These are phyloP conservation scores for Fusarium sp. DNA, from an alignment of 2,329 filamentous ascomycete species.

Conservation along the genomic window DNA sequence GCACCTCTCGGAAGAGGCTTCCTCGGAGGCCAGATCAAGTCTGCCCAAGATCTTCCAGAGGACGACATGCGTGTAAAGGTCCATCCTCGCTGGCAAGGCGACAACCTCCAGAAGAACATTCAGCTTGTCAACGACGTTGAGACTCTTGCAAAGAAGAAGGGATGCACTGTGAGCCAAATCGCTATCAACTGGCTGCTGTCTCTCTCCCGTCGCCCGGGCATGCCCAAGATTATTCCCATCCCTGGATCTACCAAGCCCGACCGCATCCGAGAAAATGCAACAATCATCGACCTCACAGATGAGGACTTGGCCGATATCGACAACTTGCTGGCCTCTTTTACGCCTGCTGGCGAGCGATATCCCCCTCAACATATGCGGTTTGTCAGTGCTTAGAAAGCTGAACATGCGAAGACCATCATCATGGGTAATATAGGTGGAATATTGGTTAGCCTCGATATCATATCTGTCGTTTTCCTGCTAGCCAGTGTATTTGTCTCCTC, in stretches of 20 bases:
- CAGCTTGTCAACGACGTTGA: constrained; percentile 68
- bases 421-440: background rate
- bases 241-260: constrained; percentile 69
- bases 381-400: constrained; percentile 21
- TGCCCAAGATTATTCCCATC: constrained; percentile 72
- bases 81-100: constrained; percentile 69
- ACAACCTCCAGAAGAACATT: constrained; percentile 72
- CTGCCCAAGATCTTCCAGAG: constrained; percentile 64
- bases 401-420: background rate
- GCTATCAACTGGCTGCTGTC: constrained; percentile 72
- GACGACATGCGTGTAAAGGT: constrained; percentile 56
- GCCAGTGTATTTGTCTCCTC: background rate
- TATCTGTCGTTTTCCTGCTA: background rate
- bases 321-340: constrained; percentile 59
- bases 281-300: constrained; percentile 59
- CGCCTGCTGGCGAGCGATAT: constrained; percentile 62
- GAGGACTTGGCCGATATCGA: constrained; percentile 65
- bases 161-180: constrained; percentile 70
- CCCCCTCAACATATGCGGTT: constrained; percentile 43
- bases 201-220: constrained; percentile 61
- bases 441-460: background rate
- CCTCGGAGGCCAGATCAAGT: constrained; percentile 66
- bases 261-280: constrained; percentile 71
- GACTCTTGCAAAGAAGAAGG: constrained; percentile 68
- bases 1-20: constrained; percentile 60